Base-by-base conservation (phyloP, 306 rosid genomes). In the Trifolium subterraneum region DNA sequence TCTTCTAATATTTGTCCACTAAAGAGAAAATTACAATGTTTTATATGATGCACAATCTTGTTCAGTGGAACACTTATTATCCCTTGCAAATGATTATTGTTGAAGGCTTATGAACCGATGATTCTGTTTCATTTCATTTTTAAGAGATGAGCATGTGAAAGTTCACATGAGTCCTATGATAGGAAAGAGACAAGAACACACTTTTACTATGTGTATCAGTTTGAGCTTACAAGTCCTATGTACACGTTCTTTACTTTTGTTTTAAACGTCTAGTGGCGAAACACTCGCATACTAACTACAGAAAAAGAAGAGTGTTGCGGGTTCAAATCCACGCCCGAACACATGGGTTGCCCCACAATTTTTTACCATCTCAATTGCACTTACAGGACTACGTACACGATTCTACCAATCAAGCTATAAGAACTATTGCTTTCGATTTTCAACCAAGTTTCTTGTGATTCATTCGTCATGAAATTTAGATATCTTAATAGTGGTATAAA, bases 101-200 rank as follows among this genome's bases (percentile, higher is more conserved):
- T 11, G 10, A 65, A 20, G 70, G 10, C 52, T 3, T 35, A 4
- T 63, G 50, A 16, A 36, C n/a, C 44, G 6, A 7, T 18, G 1
- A 61, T 44, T 27, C 18, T 73, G 39, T 64, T 35, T 12, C 48
- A 36, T 36, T 45, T 68, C 20, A 23, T 68, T 27, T 29, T 45
- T 10, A 19, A 64, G 70, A 19, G 45, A 48, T 20, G 44, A 48
- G 60, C 60, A 48, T 19, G 73, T 18, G 39, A 45, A 44, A 41
- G 35, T 74, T 64, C 64, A 75, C 79, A 41, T 19, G 79, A 75
- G 72, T 20, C 27, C 13, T 47, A 20, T 54, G 47, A 63, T 5
- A 59, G 7, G 27, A 14, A 48, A 54, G 41, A 15, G 50, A 19
- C 62, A 70, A 7, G 22, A 35, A 69, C 16, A 69, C 16, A 19